Evolutionary conservation across 495 filamentous ascomycete species (phyloP), one percentile per base, ranked within the genome.

Genomic region (Haplographium delicatum): DNA sequence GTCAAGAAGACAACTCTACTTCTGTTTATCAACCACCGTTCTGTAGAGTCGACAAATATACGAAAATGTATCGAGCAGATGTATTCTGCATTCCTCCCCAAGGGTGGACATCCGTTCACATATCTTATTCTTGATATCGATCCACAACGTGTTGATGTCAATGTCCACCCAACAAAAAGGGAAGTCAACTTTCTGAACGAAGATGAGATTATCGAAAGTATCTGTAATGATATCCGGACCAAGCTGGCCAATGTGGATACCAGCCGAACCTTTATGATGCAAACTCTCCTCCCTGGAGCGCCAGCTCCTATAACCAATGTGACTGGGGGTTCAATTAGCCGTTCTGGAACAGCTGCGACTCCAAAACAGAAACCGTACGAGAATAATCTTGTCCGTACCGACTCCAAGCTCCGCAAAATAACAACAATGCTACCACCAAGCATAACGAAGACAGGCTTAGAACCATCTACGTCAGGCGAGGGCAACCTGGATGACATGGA

Each of bases 161-260:
- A 99, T 60, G 83, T 99, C 0, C 94, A 99, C 63, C 94, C 94
- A 4, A 97, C 94, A 2, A 99, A 99, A 64, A 79, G 91, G 43
- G 94, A 99, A 65, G 94, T 99, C 24, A 95, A 97, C 62, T 97
- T 99, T 63, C 75, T 99, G 3, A 95, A 97, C 54, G 94, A 99
- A 63, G 94, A 97, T 57, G 93, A 97, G 57, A 95, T 97, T 46
- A 85, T 95, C 51, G 89, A 95, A 59, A 79, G 76, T 39, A 83
- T 99, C 24, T 95, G 89, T 68, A 78, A 82, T 51, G 83, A 88
- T 43, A 84, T 97, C 42, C 80, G 87, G 38, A 73, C 79, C 10
- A 86, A 87, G 51, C 74, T 99, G 4, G 83, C 88, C 2, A 83
- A 88, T 50, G 91, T 96, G 18, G 94, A 99, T 69, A 89, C 88